Base-by-base conservation (phyloP, 164 flowering plant genomes). In the Paratinospora sagittata region DNA sequence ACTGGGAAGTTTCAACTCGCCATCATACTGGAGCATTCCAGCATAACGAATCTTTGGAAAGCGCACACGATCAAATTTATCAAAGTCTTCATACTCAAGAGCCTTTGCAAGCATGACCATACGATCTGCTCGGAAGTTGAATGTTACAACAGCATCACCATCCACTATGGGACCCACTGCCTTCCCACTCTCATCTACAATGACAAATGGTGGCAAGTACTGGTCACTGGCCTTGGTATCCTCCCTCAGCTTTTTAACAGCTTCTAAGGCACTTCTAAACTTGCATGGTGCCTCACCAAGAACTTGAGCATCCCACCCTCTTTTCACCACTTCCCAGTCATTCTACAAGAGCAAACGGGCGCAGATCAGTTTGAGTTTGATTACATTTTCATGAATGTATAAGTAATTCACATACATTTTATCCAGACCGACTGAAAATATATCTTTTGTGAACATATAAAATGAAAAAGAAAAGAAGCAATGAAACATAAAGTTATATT, bases 241-340 rank as follows among this genome's bases (percentile, higher is more conserved):
- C 70, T 62, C 85, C 81, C 97, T 87, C 69, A 95, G 78, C 60
- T 39, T 92, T 78, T 90, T 90, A 52, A 95, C 86, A 74, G 97
- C 98, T 80, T 92, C 97, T 63, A 92, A 23, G 17, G 94, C 90
- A 81, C 76, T 86, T 71, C 13, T 84, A 69, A 95, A 95, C 72
- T 92, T 88, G 91, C 85, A 77, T 26, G 92, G 99, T 34, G 99
- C 99, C 85, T 92, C 99, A 73, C 99, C 99, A 73, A 92, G 97
- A 77, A 95, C 97, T 64, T 94, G 98, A 39, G 98, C 97, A 80
- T 94, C 96, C 98, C 98, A 94, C 69, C 98, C 98, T 67, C 98
- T 81, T 75, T 94, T 94, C 27, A 94, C 89, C 69, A 94, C 98
- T 33, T 75, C 75, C 98, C 98, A 94, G 71, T 95, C 99, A 78